Percentiles rank a stretch among this genome's conserved stretches.
These are phyloP conservation scores for Cystobasidium slooffiae DNA, from an alignment of 1,284 basidiomycete genomes.

Conservation along the genomic window DNA sequence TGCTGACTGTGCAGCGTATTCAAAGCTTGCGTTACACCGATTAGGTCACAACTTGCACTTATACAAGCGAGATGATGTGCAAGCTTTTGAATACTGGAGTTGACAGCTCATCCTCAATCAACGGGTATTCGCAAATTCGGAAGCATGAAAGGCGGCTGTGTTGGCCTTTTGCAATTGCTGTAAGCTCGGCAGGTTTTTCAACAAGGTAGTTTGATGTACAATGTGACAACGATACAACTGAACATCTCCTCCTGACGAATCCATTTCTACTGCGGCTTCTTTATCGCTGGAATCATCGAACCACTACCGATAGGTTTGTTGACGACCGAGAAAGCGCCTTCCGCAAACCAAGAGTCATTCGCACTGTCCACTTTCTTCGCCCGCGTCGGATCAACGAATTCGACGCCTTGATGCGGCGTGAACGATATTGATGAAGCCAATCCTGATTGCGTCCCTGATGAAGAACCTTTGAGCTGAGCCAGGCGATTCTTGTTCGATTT, in stretches of 20 bases:
- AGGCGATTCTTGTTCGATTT: conserved; percentile 86
- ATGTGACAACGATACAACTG: too few relatives aligned
- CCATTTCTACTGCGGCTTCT: conserved; percentile 20
- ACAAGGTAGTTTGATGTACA: too few relatives aligned
- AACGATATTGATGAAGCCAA: conserved; percentile 90
- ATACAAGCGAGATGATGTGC: too few relatives aligned
- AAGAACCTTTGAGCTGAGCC: conserved; percentile 57
- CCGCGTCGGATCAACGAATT: conserved; percentile 58
- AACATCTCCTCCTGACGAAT: too few relatives aligned
- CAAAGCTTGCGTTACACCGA: not conserved
- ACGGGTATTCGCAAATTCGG: not conserved
- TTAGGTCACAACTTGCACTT: not conserved
- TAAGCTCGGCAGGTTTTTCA: too few relatives aligned
- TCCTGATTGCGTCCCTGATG: conserved; percentile 67
- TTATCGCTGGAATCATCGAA: conserved; percentile 31
- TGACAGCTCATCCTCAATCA: not conserved
- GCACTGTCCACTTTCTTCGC: conserved; percentile 55
- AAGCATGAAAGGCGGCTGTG: too few relatives aligned
- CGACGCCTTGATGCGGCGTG: conserved; percentile 87
- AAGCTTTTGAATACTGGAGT: too few relatives aligned
- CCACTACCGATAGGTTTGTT: conserved; percentile 32
- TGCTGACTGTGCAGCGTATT: conserved; percentile 1
- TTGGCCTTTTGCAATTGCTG: too few relatives aligned
- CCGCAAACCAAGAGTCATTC: conserved; percentile 58
- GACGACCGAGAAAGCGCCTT: conserved; percentile 53